Evolutionary conservation across 805 yeast genomes (phyloP), one percentile per base, ranked within the genome.

Genomic region (Kregervanrija pseudodelftensis): DNA sequence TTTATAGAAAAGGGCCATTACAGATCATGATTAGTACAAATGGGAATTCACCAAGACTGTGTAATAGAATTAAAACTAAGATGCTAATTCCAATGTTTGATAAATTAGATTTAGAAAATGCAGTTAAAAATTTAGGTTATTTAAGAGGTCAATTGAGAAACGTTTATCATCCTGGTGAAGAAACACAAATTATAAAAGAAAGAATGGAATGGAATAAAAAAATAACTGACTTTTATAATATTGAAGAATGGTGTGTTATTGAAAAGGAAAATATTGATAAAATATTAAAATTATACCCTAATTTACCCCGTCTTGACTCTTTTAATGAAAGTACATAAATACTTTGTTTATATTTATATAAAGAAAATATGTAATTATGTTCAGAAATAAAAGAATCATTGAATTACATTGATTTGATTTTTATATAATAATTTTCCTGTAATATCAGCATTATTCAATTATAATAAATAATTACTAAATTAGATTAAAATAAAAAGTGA

Each of bases 1-100:
- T 82, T 67, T 79, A 77, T 60, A 72, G 85, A 55, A 76, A 76
- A 50, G 93, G 90, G 12, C 77, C 80, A 12, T 65, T 86, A 41
- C 93, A 85, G 58, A 72, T 86, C 34, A 81, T 86, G 90, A 82
- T 86, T 11, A 78, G 87, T 35, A 85, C 95, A 11, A 85, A 85
- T 60, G 95, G 95, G 4, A 76, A 80, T 54, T 82, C 90, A 2
- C 95, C 95, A 1, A 64, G 93, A 43, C 72, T 86, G 53, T 82
- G 88, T 42, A 72, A 72, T 49, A 73, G 77, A 46, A 65, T 77
- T 34, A 80, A 86, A 44, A 74, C 82, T 16, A 70, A 74, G 44
- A 73, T 74, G 50, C 65, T 86, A 34, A 72, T 68, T 38, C 63
- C 64, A 2, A 48, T 63, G 41, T 69, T 74, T 32, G 67, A 65